Evolutionary conservation across 306 rosid species (phyloP).

Genomic region (Mimosa pudica): DNA sequence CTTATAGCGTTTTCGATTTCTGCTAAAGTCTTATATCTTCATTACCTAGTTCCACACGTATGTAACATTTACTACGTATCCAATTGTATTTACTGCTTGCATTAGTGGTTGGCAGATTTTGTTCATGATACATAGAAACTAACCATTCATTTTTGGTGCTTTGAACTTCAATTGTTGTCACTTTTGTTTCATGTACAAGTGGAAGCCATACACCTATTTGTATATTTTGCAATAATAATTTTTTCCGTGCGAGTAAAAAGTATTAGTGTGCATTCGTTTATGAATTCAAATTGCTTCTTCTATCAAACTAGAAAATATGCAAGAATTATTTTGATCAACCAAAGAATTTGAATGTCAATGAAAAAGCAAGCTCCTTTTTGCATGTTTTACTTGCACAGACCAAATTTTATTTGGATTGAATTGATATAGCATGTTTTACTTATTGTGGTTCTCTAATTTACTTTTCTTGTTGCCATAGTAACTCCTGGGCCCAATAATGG

Average conservation of each 20-base stretch:
- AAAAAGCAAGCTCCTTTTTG: conserved; percentile 15
- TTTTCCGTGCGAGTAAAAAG: background rate
- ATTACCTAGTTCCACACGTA: conserved; percentile 4
- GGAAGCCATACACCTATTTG: background rate
- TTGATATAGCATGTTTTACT: background rate
- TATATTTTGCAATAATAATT: background rate
- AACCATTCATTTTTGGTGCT: background rate
- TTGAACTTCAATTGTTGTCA: background rate
- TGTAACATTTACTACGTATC: conserved; percentile 11
- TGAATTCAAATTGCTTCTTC: conserved; percentile 12
- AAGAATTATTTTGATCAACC: conserved; percentile 4
- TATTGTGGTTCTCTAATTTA: conserved; percentile 33
- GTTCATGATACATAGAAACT: conserved; percentile 15
- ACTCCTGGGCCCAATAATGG: conserved; percentile 20
- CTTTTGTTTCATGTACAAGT: background rate
- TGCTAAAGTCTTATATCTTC: background rate
- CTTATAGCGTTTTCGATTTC: background rate
- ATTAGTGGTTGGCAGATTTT: conserved; percentile 27
- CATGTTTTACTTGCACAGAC: background rate
- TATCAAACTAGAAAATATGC: background rate
- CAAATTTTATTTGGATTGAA: background rate
- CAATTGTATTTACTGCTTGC: conserved; percentile 8
- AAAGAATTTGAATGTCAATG: conserved; percentile 26
- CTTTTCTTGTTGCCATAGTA: conserved; percentile 40
- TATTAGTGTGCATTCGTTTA: background rate